Evolutionary conservation across 2,329 filamentous ascomycete genomes (phyloP).

Genomic region (Diplodia intermedia): DNA sequence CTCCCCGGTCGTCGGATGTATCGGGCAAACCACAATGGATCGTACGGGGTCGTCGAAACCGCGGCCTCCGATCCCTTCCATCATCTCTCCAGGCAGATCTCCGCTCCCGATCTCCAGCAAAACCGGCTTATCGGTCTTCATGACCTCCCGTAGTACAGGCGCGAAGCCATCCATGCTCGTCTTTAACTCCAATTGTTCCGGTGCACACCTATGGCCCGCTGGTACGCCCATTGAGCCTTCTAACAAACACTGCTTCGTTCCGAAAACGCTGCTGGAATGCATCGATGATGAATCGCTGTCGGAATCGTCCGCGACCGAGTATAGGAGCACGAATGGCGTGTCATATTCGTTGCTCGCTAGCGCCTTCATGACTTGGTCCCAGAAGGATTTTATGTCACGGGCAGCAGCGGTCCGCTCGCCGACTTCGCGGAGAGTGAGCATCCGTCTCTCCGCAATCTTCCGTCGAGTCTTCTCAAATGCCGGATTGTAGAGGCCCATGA

Average conservation of each 20-base stretch:
- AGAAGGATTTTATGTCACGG: conserved; percentile 75
- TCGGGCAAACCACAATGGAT: conserved; percentile 77
- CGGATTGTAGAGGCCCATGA: conserved; percentile 80
- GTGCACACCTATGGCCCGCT: conserved; percentile 66
- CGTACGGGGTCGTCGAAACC: conserved; percentile 74
- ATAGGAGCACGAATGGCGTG: conserved; percentile 77
- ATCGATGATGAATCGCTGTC: conserved; percentile 77
- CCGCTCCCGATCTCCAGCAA: conserved; percentile 71
- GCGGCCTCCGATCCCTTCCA: conserved; percentile 72
- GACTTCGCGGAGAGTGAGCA: conserved; percentile 79
- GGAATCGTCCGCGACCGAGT: conserved; percentile 73
- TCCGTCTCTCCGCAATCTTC: conserved; percentile 78
- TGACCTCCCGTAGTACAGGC: conserved; percentile 76
- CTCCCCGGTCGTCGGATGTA: conserved; percentile 78
- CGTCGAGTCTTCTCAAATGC: conserved; percentile 81
- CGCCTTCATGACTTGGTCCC: conserved; percentile 71
- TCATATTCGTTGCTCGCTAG: conserved; percentile 77
- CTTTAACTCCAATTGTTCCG: conserved; percentile 70
- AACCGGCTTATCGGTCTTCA: conserved; percentile 70
- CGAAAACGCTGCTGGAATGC: conserved; percentile 69
- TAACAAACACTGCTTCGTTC: conserved; percentile 69
- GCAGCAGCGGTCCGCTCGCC: conserved; percentile 76
- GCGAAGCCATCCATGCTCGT: conserved; percentile 76
- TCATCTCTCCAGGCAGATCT: conserved; percentile 68
- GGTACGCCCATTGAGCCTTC: conserved; percentile 76